Percentiles rank a stretch among this genome's conserved stretches.
Evolutionary conservation across 2,329 filamentous ascomycete species (phyloP).

Genomic region (Scedosporium apiospermum): DNA sequence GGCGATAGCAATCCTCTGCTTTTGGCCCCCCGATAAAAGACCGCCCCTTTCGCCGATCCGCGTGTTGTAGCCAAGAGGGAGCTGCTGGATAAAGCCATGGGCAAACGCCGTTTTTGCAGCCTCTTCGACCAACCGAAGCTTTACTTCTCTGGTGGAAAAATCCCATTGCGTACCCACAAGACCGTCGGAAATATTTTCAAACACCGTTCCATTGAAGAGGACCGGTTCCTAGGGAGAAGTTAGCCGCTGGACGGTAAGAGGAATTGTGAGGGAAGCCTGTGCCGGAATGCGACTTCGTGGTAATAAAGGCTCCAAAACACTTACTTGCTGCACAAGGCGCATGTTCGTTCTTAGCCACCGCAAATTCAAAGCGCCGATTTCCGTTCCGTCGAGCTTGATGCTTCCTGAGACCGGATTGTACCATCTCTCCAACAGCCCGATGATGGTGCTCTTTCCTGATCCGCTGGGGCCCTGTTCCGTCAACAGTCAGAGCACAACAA

Average conservation of each 20-base stretch:
- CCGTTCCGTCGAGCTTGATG: conserved; percentile 32
- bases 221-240: conserved; percentile 35
- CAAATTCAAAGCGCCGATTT: conserved; percentile 34
- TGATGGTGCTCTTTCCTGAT: conserved; percentile 48
- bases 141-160: conserved; percentile 28
- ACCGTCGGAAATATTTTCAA: conserved; percentile 40
- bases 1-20: conserved; percentile 58
- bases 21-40: conserved; percentile 57
- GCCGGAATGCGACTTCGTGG: too few species aligned
- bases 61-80: conserved; percentile 49
- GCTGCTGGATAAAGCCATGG: conserved; percentile 39
- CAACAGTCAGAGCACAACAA: neutral
- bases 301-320: neutral
- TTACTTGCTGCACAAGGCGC: conserved; percentile 36
- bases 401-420: conserved; percentile 39
- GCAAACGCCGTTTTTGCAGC: conserved; percentile 42
- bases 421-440: conserved; percentile 49
- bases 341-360: conserved; percentile 44
- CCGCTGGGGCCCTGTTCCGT: conserved; percentile 52
- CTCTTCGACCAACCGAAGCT: conserved; percentile 31
- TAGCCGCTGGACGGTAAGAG: neutral
- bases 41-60: conserved; percentile 55
- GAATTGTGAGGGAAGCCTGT: neutral
- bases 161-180: conserved; percentile 27
- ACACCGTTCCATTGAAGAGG: conserved; percentile 42